Percentiles rank a stretch among this genome's conserved stretches.
These are phyloP conservation scores for Phyllachora maydis DNA, from an alignment of 2,329 filamentous ascomycete genomes.

Conservation along the genomic window DNA sequence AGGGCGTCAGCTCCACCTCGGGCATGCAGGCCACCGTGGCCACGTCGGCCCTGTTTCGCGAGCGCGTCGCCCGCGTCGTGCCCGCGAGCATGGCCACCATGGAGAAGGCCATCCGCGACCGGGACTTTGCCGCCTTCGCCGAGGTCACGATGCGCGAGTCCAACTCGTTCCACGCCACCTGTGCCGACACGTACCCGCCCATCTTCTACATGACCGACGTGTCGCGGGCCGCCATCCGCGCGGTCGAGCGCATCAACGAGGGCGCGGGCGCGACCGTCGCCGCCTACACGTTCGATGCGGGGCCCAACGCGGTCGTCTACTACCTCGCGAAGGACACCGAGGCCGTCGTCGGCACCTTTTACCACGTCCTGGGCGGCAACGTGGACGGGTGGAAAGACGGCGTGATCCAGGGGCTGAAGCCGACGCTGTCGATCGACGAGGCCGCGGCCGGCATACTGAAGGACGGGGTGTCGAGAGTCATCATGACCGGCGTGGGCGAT, in stretches of 20 bases:
- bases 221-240: slow-evolving; percentile 65
- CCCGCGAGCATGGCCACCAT: slow-evolving; percentile 68
- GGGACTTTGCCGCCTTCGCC: slow-evolving; percentile 73
- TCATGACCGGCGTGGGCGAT: slow-evolving; percentile 78
- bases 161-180: slow-evolving; percentile 92
- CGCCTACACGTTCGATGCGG: slow-evolving; percentile 94
- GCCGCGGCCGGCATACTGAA: slow-evolving; percentile 44
- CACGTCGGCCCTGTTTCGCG: slow-evolving; percentile 72
- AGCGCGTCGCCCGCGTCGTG: slow-evolving; percentile 56
- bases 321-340: slow-evolving; percentile 64
- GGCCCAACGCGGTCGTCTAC: slow-evolving; percentile 93
- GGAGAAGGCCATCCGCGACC: slow-evolving; percentile 57
- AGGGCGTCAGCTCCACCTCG: slow-evolving; percentile 77
- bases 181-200: slow-evolving; percentile 84
- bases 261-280: slow-evolving; percentile 60
- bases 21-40: slow-evolving; percentile 96
- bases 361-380: slow-evolving; percentile 35
- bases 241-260: slow-evolving; percentile 76
- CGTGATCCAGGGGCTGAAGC: slow-evolving; percentile 23
- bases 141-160: slow-evolving; percentile 90
- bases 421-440: slow-evolving; percentile 39
- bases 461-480: slow-evolving; percentile 71
- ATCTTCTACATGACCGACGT: slow-evolving; percentile 99
- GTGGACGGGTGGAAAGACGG: slow-evolving; percentile 54
- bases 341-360: slow-evolving; percentile 59